phyloP scores from a whole-genome alignment of 2,329 filamentous ascomycete genomes.

The Xylariales sp. region DNA sequence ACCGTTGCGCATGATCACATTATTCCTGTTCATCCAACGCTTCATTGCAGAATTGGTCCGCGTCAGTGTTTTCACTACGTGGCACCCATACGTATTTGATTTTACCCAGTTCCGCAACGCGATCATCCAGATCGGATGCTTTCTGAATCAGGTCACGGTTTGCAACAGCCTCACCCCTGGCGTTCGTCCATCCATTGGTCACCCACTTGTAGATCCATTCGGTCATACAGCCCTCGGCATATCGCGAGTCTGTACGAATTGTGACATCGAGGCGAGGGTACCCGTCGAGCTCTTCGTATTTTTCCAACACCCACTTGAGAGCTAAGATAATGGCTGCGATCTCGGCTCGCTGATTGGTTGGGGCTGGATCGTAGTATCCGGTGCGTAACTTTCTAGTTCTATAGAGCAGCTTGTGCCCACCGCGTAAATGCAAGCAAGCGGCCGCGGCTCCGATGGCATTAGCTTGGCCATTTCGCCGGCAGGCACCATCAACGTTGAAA shows the following conservation, averaged over 20 bases:
- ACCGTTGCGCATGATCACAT: no score
- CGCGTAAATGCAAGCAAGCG: conserved; percentile 14
- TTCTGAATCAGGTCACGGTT: background rate
- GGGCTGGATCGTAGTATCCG: conserved; percentile 8
- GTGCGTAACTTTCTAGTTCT: background rate
- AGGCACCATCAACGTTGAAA: conserved; percentile 30
- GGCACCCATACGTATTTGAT: background rate
- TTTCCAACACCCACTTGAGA: conserved; percentile 17
- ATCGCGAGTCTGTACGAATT: background rate
- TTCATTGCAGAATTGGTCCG: background rate
- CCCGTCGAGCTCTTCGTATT: conserved; percentile 9
- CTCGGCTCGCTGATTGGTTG: conserved; percentile 7
- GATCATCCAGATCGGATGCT: background rate
- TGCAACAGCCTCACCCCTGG: background rate
- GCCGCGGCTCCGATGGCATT: conserved; percentile 25
- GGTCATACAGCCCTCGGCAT: background rate
- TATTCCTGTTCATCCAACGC: background rate
- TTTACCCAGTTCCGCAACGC: background rate
- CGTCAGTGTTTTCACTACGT: background rate
- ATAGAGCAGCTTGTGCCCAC: background rate
- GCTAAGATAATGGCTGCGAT: conserved; percentile 1
- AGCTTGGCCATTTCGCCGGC: conserved; percentile 22
- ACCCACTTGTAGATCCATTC: background rate
- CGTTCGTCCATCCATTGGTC: background rate
- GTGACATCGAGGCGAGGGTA: background rate